These are phyloP conservation scores for Aspergillus novoparasiticus DNA, from an alignment of 2,329 filamentous ascomycete species.

Conservation along the genomic window DNA sequence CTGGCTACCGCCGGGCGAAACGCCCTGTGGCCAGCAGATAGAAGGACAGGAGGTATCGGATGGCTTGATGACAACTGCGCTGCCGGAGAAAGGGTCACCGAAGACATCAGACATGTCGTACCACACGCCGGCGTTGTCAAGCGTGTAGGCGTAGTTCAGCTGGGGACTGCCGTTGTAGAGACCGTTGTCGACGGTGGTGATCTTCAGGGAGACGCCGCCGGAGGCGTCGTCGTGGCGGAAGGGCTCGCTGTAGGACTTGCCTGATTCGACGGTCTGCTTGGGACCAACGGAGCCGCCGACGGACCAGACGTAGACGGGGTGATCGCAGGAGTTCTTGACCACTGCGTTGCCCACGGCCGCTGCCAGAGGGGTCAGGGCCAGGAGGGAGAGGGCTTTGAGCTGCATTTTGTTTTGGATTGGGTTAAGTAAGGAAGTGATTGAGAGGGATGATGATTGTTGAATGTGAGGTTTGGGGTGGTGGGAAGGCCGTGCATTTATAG, in stretches of 20 bases:
- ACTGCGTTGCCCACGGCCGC: conserved; percentile 40
- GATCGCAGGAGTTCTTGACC: conserved; percentile 43
- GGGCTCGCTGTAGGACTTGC: conserved; percentile 37
- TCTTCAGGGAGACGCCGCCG: conserved; percentile 48
- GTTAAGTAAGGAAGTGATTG: not conserved
- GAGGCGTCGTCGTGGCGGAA: conserved; percentile 39
- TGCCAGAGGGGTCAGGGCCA: conserved; percentile 35
- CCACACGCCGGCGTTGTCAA: conserved; percentile 39
- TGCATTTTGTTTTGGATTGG: conserved; percentile 31
- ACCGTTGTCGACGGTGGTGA: conserved; percentile 39
- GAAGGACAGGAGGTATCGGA: conserved; percentile 26
- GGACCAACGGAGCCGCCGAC: conserved; percentile 38
- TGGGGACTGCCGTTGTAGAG: conserved; percentile 41
- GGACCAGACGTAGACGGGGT: conserved; percentile 42
- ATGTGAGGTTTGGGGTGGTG: not conserved
- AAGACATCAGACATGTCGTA: conserved; percentile 49
- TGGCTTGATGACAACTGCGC: conserved; percentile 27
- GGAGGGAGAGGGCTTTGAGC: conserved; percentile 31
- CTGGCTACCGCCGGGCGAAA: conserved; percentile 33
- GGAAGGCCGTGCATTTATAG: not conserved
- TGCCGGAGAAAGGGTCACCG: conserved; percentile 43
- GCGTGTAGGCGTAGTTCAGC: conserved; percentile 46
- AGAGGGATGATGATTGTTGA: not conserved
- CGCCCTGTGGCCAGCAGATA: conserved; percentile 37
- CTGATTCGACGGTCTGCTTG: conserved; percentile 33